A percentile compares a stretch with the other conserved stretches of the same genome.
Evolutionary conservation across 164 flowering plant species (phyloP).

Genomic region (Berberis vulgaris): DNA sequence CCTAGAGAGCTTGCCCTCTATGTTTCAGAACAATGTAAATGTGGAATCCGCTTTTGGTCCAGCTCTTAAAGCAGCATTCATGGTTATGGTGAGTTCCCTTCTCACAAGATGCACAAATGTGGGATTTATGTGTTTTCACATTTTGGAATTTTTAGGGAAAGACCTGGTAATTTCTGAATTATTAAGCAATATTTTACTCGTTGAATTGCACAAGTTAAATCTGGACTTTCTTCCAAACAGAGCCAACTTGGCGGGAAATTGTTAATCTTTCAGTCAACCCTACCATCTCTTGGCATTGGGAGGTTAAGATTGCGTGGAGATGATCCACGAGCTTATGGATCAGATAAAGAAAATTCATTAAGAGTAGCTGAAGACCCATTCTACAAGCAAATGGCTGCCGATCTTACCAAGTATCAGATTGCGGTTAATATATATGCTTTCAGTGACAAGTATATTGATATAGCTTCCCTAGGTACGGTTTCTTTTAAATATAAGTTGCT

Average conservation of each 20-base stretch:
- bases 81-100: slow-evolving; percentile 74
- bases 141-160: too few relatives aligned
- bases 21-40: slow-evolving; percentile 81
- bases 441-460: slow-evolving; percentile 93
- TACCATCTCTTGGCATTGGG: slow-evolving; percentile 93
- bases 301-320: slow-evolving; percentile 88
- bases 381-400: slow-evolving; percentile 99
- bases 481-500: neutral
- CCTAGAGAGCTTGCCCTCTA: slow-evolving; percentile 88
- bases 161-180: too few relatives aligned
- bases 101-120: neutral
- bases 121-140: too few relatives aligned
- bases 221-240: slow-evolving; percentile 29
- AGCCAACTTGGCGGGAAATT: slow-evolving; percentile 94
- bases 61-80: slow-evolving; percentile 79
- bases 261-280: slow-evolving; percentile 75
- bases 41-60: slow-evolving; percentile 99
- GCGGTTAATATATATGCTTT: slow-evolving; percentile 80
- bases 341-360: slow-evolving; percentile 80
- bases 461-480: slow-evolving; percentile 89
- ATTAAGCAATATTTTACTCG: neutral
- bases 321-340: slow-evolving; percentile 83
- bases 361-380: slow-evolving; percentile 90
- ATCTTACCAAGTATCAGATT: slow-evolving; percentile 83
- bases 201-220: neutral